A percentile compares a stretch with the other conserved stretches of the same genome.
These are phyloP conservation scores for Zostera marina DNA, from an alignment of 116 monocot species.

Conservation along the genomic window DNA sequence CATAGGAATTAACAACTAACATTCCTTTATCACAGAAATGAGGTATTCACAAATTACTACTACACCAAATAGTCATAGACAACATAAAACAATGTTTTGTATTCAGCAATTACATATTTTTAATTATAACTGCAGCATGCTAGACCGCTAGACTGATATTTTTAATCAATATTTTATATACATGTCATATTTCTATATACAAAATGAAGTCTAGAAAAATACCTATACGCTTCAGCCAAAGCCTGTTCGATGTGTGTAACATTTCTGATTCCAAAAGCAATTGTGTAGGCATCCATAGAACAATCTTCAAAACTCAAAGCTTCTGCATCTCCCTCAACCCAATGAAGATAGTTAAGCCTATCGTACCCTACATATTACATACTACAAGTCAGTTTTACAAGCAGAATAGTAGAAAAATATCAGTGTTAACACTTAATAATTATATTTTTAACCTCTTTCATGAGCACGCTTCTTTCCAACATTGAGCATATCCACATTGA, in stretches of 20 bases:
- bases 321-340: conserved; percentile 90
- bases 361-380: conserved; percentile 27
- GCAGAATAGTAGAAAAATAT: neutral
- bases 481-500: conserved; percentile 76
- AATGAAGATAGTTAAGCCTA: conserved; percentile 34
- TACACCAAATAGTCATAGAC: neutral
- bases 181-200: neutral
- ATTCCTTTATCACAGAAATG: no score
- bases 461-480: conserved; percentile 71
- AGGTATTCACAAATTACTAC: neutral
- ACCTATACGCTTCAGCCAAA: conserved; percentile 84
- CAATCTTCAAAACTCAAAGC: conserved; percentile 66
- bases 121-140: neutral
- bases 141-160: no score
- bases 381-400: neutral
- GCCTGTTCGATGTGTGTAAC: conserved; percentile 87
- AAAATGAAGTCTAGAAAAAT: neutral
- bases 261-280: conserved; percentile 98
- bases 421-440: neutral
- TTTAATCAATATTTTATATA: neutral
- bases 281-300: conserved; percentile 90
- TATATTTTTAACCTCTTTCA: conserved; percentile 40
- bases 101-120: neutral
- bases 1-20: no score
- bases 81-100: neutral